phyloP scores from a whole-genome alignment of 2,329 filamentous ascomycete genomes.

The Fusarium penzigii region DNA sequence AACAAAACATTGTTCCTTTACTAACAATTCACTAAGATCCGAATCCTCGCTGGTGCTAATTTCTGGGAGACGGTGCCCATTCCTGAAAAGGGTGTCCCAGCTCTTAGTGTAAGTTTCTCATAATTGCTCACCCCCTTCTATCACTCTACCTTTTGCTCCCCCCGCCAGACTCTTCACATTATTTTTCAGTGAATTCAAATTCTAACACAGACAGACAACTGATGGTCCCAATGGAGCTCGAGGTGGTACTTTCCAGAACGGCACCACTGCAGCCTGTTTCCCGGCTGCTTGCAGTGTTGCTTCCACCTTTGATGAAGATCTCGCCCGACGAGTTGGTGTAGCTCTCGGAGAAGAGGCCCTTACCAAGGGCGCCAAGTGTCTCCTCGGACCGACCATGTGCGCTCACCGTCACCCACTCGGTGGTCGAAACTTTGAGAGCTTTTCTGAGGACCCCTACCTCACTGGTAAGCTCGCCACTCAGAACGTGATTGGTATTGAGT shows the following conservation, averaged over 20 bases:
- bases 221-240: constrained; percentile 31
- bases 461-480: constrained; percentile 30
- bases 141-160: too few relatives aligned
- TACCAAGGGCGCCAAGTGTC: constrained; percentile 70
- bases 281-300: constrained; percentile 46
- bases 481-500: constrained; percentile 41
- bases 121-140: too few relatives aligned
- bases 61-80: background rate
- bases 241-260: constrained; percentile 24
- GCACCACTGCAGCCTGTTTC: constrained; percentile 28
- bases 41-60: background rate
- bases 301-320: constrained; percentile 62
- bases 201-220: background rate
- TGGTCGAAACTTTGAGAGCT: constrained; percentile 30
- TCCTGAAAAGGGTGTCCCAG: background rate
- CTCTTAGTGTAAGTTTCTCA: background rate
- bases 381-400: constrained; percentile 42
- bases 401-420: constrained; percentile 30
- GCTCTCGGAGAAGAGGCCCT: constrained; percentile 56
- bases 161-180: too few relatives aligned
- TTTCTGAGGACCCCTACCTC: constrained; percentile 28
- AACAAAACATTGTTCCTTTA: too few relatives aligned
- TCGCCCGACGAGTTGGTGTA: constrained; percentile 58
- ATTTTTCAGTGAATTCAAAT: too few relatives aligned
- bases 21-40: background rate